Percentiles rank a stretch among this genome's conserved stretches.
Evolutionary conservation across 305 asterid species (phyloP).

Genomic region (Fraxinus ornus): DNA sequence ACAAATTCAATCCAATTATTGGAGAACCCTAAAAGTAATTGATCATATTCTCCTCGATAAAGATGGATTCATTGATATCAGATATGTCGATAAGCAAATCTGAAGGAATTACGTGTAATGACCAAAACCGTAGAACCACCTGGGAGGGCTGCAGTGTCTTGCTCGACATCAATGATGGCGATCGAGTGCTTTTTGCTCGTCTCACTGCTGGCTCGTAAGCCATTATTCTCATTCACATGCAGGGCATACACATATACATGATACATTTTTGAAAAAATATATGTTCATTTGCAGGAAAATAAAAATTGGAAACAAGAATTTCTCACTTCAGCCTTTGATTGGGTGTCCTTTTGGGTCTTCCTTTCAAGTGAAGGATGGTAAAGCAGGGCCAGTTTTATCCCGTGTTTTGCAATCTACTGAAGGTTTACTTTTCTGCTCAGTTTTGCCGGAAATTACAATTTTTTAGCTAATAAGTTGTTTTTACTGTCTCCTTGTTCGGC

Average conservation of each 20-base stretch:
- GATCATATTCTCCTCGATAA: neutral
- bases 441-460: neutral
- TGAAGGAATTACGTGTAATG: conserved; percentile 30
- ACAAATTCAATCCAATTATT: neutral
- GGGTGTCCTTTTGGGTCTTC: conserved; percentile 79
- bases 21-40: neutral
- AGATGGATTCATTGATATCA: neutral
- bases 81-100: conserved; percentile 37
- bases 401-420: conserved; percentile 51
- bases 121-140: conserved; percentile 53
- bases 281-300: conserved; percentile 44
- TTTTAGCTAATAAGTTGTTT: too few relatives aligned
- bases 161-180: conserved; percentile 94
- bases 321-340: conserved; percentile 74
- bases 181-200: conserved; percentile 84
- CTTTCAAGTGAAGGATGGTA: conserved; percentile 69
- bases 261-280: neutral
- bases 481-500: neutral
- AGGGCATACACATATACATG: neutral
- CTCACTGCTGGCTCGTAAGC: conserved; percentile 80
- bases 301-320: conserved; percentile 78
- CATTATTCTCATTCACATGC: neutral
- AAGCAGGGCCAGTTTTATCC: conserved; percentile 61
- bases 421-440: conserved; percentile 43
- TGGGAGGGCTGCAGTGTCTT: conserved; percentile 95